Conservation (phyloP, 192 early-diverging fungal genomes). For the Umbelopsis sp. region DNA sequence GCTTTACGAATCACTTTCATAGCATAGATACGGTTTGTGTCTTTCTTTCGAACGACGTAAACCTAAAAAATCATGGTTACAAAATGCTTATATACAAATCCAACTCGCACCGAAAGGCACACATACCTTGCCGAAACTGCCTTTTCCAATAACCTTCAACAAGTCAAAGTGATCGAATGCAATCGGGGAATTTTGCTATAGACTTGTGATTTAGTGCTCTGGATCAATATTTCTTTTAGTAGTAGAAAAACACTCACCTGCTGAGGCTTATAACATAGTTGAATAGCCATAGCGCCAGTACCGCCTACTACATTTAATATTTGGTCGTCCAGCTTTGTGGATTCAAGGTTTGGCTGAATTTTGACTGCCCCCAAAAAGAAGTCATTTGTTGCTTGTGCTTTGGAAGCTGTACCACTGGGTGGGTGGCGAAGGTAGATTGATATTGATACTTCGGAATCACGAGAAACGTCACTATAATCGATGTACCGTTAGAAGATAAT, state of each 20-base stretch:
- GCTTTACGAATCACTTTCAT: constrained; percentile 96
- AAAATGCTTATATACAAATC: background rate
- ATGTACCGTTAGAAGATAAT: background rate
- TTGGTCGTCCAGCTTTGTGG: constrained; percentile 40
- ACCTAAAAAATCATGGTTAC: constrained; percentile 40
- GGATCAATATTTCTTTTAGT: background rate
- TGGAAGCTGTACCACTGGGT: constrained; percentile 40
- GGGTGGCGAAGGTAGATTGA: constrained; percentile 61
- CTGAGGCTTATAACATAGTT: constrained; percentile 72
- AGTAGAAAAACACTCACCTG: constrained; percentile 46
- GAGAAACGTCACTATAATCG: constrained; percentile 58
- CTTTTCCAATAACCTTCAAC: constrained; percentile 95
- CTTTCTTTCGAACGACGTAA: constrained; percentile 92
- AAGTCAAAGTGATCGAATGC: constrained; percentile 91
- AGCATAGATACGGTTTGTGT: constrained; percentile 93
- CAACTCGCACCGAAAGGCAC: background rate
- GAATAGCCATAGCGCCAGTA: constrained; percentile 71
- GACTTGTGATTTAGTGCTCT: constrained; percentile 26
- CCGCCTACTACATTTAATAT: constrained; percentile 48
- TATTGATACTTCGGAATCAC: constrained; percentile 61
- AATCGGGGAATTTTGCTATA: constrained; percentile 68
- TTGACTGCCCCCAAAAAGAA: constrained; percentile 59
- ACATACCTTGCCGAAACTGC: constrained; percentile 92
- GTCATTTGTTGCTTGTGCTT: constrained; percentile 52
- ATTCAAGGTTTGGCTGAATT: constrained; percentile 52